phyloP scores from a whole-genome alignment of 1,284 basidiomycete species.

The Agaricales sp. region DNA sequence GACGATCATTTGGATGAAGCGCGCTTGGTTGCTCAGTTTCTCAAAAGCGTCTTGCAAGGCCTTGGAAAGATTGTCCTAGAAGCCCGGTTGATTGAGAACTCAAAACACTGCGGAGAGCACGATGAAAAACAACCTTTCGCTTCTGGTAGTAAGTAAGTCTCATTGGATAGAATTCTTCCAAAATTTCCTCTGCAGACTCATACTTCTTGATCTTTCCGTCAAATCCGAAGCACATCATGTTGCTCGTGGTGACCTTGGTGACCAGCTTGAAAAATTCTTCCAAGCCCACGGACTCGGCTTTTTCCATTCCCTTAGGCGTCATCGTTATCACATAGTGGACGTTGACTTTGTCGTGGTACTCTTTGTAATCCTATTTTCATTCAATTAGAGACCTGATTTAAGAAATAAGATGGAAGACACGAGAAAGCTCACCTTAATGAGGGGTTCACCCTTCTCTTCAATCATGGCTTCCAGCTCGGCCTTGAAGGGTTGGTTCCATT shows the following conservation, averaged over 20 bases:
- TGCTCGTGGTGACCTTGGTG: conserved; percentile 76
- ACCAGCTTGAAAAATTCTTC: conserved; percentile 90
- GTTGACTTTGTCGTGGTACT: conserved; percentile 89
- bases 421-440: conserved; percentile 47
- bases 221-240: conserved; percentile 99
- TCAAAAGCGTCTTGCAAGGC: conserved; percentile 83
- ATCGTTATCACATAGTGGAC: conserved; percentile 89
- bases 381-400: conserved; percentile 7
- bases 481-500: conserved; percentile 94
- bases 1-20: conserved; percentile 96
- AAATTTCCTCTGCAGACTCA: conserved; percentile 80
- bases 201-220: conserved; percentile 97
- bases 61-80: conserved; percentile 76
- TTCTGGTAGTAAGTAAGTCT: conserved; percentile 90
- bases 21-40: conserved; percentile 88
- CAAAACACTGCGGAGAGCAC: neutral
- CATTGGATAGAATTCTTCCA: conserved; percentile 90
- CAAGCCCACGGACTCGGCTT: conserved; percentile 84
- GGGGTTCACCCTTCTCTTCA: conserved; percentile 54
- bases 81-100: neutral
- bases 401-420: conserved; percentile 1
- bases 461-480: conserved; percentile 78
- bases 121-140: conserved; percentile 61
- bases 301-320: conserved; percentile 72
- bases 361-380: conserved; percentile 76